A percentile compares a stretch with the other conserved stretches of the same genome.
Evolutionary conservation across 345 rosid species (phyloP).

Genomic region (Citrus medica): DNA sequence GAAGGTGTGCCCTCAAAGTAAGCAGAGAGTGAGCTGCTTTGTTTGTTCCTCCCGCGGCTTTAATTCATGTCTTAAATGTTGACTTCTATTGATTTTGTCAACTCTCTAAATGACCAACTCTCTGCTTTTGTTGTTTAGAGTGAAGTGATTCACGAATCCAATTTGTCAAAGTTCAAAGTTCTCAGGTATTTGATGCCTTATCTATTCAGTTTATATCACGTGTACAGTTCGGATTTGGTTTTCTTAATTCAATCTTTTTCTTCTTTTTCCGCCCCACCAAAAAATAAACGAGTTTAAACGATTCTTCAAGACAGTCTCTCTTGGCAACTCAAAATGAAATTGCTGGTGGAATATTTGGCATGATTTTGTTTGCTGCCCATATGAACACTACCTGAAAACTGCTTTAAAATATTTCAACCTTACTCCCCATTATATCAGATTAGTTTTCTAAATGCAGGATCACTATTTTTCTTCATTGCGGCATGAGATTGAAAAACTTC

Average conservation of each 20-base stretch:
- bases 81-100: not conserved
- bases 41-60: not conserved
- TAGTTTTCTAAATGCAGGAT: not conserved
- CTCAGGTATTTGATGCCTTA: slow-evolving; percentile 45
- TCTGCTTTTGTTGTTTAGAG: slow-evolving; percentile 30
- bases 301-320: not conserved
- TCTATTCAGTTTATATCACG: not conserved
- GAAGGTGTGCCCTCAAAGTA: slow-evolving; percentile 87
- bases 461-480: too few relatives aligned
- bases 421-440: not conserved
- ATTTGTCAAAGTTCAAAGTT: slow-evolving; percentile 65
- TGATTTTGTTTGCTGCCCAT: not conserved
- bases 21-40: slow-evolving; percentile 58
- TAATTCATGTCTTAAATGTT: not conserved
- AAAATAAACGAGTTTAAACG: not conserved
- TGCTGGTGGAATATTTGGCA: not conserved
- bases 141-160: slow-evolving; percentile 70
- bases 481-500: too few relatives aligned
- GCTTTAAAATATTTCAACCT: not conserved
- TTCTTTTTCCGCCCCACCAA: not conserved
- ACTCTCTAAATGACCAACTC: not conserved
- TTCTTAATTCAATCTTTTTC: not conserved
- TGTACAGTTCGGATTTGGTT: not conserved
- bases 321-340: not conserved
- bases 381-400: not conserved